Base-by-base conservation (phyloP, 75 land plant species). In the Sequoiadendron giganteum region DNA sequence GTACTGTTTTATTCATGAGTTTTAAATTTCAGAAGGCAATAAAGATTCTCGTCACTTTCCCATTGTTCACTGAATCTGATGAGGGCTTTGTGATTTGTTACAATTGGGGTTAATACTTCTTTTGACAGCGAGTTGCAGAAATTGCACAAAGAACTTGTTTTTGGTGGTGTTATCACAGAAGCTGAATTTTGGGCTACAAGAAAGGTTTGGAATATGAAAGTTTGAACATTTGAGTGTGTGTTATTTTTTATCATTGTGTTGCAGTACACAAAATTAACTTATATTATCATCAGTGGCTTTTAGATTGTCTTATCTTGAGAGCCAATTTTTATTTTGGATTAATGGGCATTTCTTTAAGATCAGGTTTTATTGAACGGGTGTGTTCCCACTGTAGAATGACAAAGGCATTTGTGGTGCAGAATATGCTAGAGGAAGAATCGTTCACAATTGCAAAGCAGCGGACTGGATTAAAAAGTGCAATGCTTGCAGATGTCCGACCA, bases 161-260 rank as follows among this genome's bases (percentile, higher is more conserved):
- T 90, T 34, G 85, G 89, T 85, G 91, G 92, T 86, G 92, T 98
- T 80, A 87, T 98, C 88, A 90, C 95, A 40, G 99, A 98, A 82
- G 89, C 92, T 54, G 99, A 98, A 73, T 98, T 98, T 86, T 98
- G 99, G 99, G 97, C 97, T 2, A 88, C 97, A 84, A 90, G 99
- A 87, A 97, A 98, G 96, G 97, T 96, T 30, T n/a, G 84, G 7
- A 9, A 39, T 54, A 87, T 49, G 5, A 34, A 76, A 76, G 14
- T 14, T 36, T 19, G 40, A 42, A 19, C 10, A 39, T 79, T 79
- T 7, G 19, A 8, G 70, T 25, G 70, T 5, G 8, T 25, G 25
- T 16, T 42, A 21, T 39, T 79, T 39, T 39, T 79, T 21, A 42
- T 19, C 25, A 2, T 79, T 79, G 82, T 25, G 40, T 21, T 19